A percentile compares a stretch with the other conserved stretches of the same genome.
phyloP scores from a whole-genome alignment of 129 eudicot species.

The Glebionis coronaria region DNA sequence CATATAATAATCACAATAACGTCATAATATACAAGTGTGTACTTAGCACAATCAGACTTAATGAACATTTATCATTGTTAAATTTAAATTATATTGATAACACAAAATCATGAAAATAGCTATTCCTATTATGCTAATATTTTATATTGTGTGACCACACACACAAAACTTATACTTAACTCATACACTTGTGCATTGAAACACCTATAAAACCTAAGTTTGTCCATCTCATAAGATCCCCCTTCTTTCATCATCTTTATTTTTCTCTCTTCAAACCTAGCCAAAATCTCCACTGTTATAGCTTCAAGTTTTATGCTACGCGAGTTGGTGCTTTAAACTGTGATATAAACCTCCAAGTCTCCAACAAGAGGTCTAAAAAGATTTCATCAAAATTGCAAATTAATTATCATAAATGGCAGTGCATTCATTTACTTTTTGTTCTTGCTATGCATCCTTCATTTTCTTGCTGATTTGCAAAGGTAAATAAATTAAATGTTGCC shows the following conservation, averaged over 20 bases:
- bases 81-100: too few relatives aligned
- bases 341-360: not conserved
- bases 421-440: conserved; percentile 28
- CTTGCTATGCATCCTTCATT: conserved; percentile 26
- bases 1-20: too few relatives aligned
- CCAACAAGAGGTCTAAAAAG: conserved; percentile 7
- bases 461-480: conserved; percentile 32
- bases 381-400: conserved; percentile 11
- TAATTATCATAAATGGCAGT: conserved; percentile 25
- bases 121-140: too few relatives aligned
- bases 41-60: too few relatives aligned
- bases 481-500: conserved; percentile 7
- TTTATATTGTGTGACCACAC: conserved; percentile 5
- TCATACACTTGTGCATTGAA: conserved; percentile 16
- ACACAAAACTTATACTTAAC: conserved; percentile 11
- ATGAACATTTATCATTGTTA: too few relatives aligned
- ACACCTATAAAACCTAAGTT: conserved; percentile 20
- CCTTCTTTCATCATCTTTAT: conserved; percentile 22
- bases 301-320: conserved; percentile 15
- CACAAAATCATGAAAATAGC: too few relatives aligned
- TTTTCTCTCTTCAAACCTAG: not conserved
- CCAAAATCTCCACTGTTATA: conserved; percentile 5
- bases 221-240: conserved; percentile 24
- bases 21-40: too few relatives aligned
- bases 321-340: not conserved